phyloP scores from a whole-genome alignment of 2,329 filamentous ascomycete genomes.

The Diaporthe vexans region DNA sequence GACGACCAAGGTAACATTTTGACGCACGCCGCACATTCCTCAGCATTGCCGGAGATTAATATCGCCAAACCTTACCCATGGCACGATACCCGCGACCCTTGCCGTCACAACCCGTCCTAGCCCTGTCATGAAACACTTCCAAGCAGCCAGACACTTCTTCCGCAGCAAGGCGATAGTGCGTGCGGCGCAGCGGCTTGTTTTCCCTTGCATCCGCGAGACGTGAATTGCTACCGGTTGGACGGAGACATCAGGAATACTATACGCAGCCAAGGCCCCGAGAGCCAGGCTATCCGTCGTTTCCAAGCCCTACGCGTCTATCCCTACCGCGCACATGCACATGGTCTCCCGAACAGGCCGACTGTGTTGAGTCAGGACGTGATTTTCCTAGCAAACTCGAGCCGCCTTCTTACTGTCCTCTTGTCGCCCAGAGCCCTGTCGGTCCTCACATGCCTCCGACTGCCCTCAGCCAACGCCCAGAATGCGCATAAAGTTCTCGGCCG shows the following conservation, averaged over 20 bases:
- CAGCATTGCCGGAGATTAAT: conserved; percentile 6
- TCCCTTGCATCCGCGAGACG: conserved; percentile 21
- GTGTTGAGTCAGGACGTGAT: conserved; percentile 1
- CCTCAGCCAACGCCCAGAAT: conserved; percentile 1
- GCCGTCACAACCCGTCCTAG: background rate
- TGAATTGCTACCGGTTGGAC: conserved; percentile 9
- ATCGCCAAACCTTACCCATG: conserved; percentile 13
- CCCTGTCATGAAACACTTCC: conserved; percentile 20
- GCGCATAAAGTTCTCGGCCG: conserved; percentile 27
- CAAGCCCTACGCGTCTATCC: conserved; percentile 5
- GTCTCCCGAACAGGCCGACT: background rate
- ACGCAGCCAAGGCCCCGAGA: background rate
- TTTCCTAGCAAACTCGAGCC: background rate
- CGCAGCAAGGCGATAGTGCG: background rate
- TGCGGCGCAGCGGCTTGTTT: conserved; percentile 3
- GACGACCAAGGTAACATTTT: background rate
- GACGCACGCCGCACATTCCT: background rate
- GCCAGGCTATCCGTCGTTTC: background rate
- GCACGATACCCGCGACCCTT: background rate
- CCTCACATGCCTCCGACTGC: conserved; percentile 1
- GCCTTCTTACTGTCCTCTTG: background rate
- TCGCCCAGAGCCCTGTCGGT: background rate
- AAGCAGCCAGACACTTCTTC: background rate
- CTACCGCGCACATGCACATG: background rate
- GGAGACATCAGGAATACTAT: background rate